phyloP scores from a whole-genome alignment of 2,329 filamentous ascomycete species.

The Cercospora janseana region DNA sequence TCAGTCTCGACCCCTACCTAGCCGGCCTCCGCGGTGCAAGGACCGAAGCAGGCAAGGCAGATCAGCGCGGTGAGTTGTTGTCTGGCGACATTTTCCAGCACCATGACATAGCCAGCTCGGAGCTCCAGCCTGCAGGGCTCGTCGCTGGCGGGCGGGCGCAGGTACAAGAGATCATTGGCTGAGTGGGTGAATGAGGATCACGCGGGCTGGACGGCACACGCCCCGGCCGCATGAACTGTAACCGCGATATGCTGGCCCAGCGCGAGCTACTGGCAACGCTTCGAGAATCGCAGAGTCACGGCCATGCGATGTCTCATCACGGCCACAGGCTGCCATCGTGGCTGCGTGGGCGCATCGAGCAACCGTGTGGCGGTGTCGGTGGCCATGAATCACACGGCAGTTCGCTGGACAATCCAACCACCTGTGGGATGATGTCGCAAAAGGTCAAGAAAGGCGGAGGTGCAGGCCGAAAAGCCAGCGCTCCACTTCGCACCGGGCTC shows the following conservation, averaged over 20 bases:
- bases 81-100: constrained; percentile 1
- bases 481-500: constrained; percentile 9
- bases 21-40: constrained; percentile 2
- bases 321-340: neutral
- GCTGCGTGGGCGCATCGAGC: neutral
- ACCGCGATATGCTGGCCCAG: constrained; percentile 1
- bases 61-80: constrained; percentile 2
- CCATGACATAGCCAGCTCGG: constrained; percentile 12
- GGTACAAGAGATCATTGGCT: constrained; percentile 22
- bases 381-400: no score
- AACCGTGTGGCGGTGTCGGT: neutral
- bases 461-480: neutral
- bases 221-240: neutral
- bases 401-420: no score
- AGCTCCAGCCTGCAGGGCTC: constrained; percentile 5
- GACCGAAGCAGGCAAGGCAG: constrained; percentile 5
- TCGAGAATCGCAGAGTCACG: neutral
- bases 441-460: neutral
- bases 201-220: constrained; percentile 19
- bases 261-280: neutral
- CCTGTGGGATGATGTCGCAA: neutral
- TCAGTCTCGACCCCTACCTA: neutral
- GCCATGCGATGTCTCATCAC: neutral
- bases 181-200: constrained; percentile 8
- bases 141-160: constrained; percentile 5